Evolutionary conservation across 495 filamentous ascomycete genomes (phyloP), one percentile per base, ranked within the genome.

Genomic region (Aspergillus cristatus): DNA sequence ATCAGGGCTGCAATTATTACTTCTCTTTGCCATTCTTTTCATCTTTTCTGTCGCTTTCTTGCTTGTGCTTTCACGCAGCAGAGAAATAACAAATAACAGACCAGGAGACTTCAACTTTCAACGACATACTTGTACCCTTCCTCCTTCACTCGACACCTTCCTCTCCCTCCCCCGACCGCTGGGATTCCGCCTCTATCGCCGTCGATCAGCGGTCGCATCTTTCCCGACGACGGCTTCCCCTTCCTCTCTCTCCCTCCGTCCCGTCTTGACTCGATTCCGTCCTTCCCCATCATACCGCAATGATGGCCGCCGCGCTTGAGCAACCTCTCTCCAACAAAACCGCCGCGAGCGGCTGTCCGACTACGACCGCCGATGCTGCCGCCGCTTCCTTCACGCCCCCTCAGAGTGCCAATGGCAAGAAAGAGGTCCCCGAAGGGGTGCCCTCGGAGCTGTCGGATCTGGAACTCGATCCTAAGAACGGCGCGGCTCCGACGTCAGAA

Each of bases 201-300:
- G 63, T 67, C 65, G 63, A 65, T 65, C 58, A 69, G 65, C 65
- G 65, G 65, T 69, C 65, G 55, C 61, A 46, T 52, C 43, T 49
- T 55, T 24, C 20, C 47, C 58, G 63, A 65, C 62, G 63, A 58
- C 62, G 59, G 62, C 62, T 52, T 24, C 20, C 20, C 8, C 8
- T 8, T 4, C 20, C 8, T 24, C 20, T 24, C 20, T 8, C 20
- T 24, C 8, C 20, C 20, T 4, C 8, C 20, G 8, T 35, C 28
- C 29, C 38, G 34, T 28, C 39, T 38, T 28, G 41, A 39, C 22
- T 33, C 13, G 29, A 38, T 32, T 42, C 35, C 34, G 29, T 38
- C 47, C 34, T 40, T 48, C 29, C 41, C 45, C 24, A 43, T 34
- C 18, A 14, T 25, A 20, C 36, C 35, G 41, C 43, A 41, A 52